These are phyloP conservation scores for Clarireedia hainanense DNA, from an alignment of 2,329 filamentous ascomycete species.

Conservation along the genomic window DNA sequence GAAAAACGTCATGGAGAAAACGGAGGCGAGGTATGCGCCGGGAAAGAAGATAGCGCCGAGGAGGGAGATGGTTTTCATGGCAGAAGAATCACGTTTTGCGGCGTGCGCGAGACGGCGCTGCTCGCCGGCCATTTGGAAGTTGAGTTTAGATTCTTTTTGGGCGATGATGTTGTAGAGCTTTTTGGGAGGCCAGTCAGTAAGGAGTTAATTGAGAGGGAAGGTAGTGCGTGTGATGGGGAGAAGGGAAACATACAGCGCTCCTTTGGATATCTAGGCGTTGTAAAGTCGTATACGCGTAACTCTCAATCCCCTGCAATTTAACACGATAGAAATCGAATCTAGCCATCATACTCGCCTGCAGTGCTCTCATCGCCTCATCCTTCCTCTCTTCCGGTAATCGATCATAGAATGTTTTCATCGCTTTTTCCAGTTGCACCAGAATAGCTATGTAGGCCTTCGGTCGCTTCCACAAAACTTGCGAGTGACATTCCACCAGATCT, in stretches of 20 bases:
- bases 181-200: background rate
- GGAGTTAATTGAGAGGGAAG: background rate
- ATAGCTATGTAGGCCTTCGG: slow-evolving; percentile 53
- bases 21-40: slow-evolving; percentile 52
- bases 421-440: slow-evolving; percentile 39
- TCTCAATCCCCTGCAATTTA: slow-evolving; percentile 54
- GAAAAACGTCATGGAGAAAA: slow-evolving; percentile 62
- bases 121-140: slow-evolving; percentile 45
- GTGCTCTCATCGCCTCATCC: slow-evolving; percentile 29
- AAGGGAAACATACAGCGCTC: slow-evolving; percentile 41
- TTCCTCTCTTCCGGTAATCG: slow-evolving; percentile 10
- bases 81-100: slow-evolving; percentile 36
- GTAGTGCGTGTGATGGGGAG: background rate
- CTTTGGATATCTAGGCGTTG: slow-evolving; percentile 54
- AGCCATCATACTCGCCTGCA: slow-evolving; percentile 45
- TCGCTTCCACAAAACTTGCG: slow-evolving; percentile 54
- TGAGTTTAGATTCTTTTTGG: slow-evolving; percentile 56
- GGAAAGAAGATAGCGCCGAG: slow-evolving; percentile 57
- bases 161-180: slow-evolving; percentile 60
- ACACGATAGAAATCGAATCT: slow-evolving; percentile 52
- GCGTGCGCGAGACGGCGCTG: slow-evolving; percentile 35
- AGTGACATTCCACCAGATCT: slow-evolving; percentile 56
- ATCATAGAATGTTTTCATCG: slow-evolving; percentile 32
- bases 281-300: slow-evolving; percentile 55
- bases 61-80: slow-evolving; percentile 58